A percentile compares a stretch with the other conserved stretches of the same genome.
Conservation (phyloP, 108 stramenopile genomes). For the Discostella stelligeroides region DNA sequence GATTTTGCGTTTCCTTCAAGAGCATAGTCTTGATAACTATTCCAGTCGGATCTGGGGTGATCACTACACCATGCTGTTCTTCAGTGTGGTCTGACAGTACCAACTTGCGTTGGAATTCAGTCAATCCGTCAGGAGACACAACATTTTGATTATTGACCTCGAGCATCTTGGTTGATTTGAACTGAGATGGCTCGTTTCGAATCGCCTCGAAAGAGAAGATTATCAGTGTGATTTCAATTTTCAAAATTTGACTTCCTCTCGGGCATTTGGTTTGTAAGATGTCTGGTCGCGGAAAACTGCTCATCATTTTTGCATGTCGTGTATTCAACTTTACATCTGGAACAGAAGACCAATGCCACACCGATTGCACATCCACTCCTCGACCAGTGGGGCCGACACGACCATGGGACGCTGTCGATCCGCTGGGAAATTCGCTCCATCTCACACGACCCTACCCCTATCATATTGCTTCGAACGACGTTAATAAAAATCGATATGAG, state of each 20-base stretch:
- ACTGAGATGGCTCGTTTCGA: too few relatives aligned
- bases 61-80: slow-evolving; percentile 22
- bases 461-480: slow-evolving; percentile 21
- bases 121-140: slow-evolving; percentile 1
- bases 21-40: slow-evolving; percentile 48
- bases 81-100: background rate
- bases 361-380: slow-evolving; percentile 25
- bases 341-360: slow-evolving; percentile 29
- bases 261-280: too few relatives aligned
- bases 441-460: slow-evolving; percentile 34
- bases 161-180: too few relatives aligned
- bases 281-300: too few relatives aligned
- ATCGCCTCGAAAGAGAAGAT: too few relatives aligned
- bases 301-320: background rate
- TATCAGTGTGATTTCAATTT: too few relatives aligned
- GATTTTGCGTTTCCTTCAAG: slow-evolving; percentile 9
- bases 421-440: slow-evolving; percentile 16
- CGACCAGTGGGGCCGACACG: slow-evolving; percentile 32
- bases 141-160: slow-evolving; percentile 2
- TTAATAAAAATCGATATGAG: slow-evolving; percentile 5
- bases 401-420: slow-evolving; percentile 23
- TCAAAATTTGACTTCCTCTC: too few relatives aligned
- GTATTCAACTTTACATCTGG: slow-evolving; percentile 34
- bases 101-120: background rate
- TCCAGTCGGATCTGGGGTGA: slow-evolving; percentile 33